Percentiles rank a stretch among this genome's conserved stretches.
These are phyloP conservation scores for Hordeum pubiflorum DNA, from an alignment of 202 grass and related monocot species.

Conservation along the genomic window DNA sequence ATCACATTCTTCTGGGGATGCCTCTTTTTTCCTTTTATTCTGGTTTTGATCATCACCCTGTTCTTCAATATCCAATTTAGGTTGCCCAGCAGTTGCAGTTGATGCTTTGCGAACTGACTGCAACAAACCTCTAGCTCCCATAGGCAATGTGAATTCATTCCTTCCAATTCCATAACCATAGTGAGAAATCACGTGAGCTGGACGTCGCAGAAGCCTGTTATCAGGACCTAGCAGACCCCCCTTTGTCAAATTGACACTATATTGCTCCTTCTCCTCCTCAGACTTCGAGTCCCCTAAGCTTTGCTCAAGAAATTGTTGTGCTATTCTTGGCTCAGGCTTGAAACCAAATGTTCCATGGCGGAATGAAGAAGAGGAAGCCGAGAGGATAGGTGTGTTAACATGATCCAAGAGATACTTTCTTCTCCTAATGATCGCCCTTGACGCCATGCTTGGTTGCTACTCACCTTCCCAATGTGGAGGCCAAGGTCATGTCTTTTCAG, in stretches of 20 bases:
- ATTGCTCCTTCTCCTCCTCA: conserved; percentile 36
- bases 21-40: conserved; percentile 66
- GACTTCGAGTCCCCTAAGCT: conserved; percentile 29
- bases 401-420: conserved; percentile 57
- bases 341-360: conserved; percentile 40
- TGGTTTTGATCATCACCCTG: conserved; percentile 57
- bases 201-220: conserved; percentile 29
- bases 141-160: conserved; percentile 44
- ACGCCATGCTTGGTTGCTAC: conserved; percentile 56
- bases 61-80: conserved; percentile 45
- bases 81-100: conserved; percentile 50
- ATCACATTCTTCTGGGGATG: conserved; percentile 95
- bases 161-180: conserved; percentile 32
- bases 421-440: conserved; percentile 65
- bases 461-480: conserved; percentile 39
- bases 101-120: conserved; percentile 45
- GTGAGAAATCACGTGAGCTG: conserved; percentile 32
- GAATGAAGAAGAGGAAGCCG: conserved; percentile 39
- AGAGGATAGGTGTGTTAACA: conserved; percentile 31
- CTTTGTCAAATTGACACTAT: conserved; percentile 38
- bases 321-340: conserved; percentile 38
- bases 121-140: conserved; percentile 57
- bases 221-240: conserved; percentile 30
- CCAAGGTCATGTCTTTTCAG: conserved; percentile 52
- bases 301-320: conserved; percentile 28